phyloP scores from a whole-genome alignment of 225 moss, liverwort and hornwort genomes.

The Pleurozium schreberi region DNA sequence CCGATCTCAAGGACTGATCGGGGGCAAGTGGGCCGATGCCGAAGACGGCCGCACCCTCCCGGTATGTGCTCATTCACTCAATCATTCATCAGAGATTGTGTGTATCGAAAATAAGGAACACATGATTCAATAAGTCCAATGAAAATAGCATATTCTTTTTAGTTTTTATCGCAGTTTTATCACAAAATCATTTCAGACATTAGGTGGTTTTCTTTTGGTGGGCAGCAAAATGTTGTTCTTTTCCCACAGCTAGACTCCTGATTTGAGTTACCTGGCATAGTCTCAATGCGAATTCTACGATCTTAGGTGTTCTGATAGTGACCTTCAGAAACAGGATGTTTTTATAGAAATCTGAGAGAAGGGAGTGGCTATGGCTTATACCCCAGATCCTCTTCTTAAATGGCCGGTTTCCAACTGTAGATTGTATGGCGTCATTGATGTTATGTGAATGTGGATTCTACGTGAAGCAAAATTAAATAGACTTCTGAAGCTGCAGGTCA shows the following conservation, averaged over 20 bases:
- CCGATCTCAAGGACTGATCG: conserved; percentile 59
- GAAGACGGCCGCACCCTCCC: conserved; percentile 48
- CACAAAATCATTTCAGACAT: neutral
- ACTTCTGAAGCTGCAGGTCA: neutral
- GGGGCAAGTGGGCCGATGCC: conserved; percentile 60
- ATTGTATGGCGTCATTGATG: neutral
- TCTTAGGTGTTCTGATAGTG: neutral
- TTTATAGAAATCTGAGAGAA: neutral
- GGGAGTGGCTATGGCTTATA: neutral
- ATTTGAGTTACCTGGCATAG: neutral
- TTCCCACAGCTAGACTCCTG: neutral
- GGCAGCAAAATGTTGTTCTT: neutral
- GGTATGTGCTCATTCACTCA: conserved; percentile 8
- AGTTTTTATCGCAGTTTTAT: no score
- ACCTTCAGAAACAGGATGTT: neutral
- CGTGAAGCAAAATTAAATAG: neutral
- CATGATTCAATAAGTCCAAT: neutral
- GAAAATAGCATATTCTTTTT: neutral
- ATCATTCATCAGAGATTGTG: neutral
- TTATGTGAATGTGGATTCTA: neutral
- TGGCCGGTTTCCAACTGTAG: neutral
- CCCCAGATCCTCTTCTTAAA: neutral
- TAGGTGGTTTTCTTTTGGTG: neutral
- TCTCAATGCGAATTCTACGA: neutral
- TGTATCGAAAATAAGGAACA: neutral